Conservation (phyloP, 495 filamentous ascomycete genomes). For the Lasiosphaeria hispida region DNA sequence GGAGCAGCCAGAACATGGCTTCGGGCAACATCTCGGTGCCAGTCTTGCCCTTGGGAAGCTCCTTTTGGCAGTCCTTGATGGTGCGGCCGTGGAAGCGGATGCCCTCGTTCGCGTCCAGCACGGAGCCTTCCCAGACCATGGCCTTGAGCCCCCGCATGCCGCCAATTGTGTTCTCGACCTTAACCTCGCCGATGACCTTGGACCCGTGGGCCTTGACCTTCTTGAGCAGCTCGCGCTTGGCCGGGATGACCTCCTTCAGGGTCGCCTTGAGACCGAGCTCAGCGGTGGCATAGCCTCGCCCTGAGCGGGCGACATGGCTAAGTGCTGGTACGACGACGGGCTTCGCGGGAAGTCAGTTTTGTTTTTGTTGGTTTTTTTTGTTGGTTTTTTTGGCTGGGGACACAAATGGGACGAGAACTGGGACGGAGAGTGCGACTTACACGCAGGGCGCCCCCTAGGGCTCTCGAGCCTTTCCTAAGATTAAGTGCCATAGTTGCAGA, state of each 20-base stretch:
- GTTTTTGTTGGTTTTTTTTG: not conserved
- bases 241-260: constrained; percentile 78
- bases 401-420: not conserved
- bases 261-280: constrained; percentile 87
- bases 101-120: constrained; percentile 93
- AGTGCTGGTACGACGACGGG: constrained; percentile 30
- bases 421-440: constrained; percentile 37
- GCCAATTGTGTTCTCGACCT: constrained; percentile 88
- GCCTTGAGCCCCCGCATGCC: constrained; percentile 97
- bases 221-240: constrained; percentile 87
- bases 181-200: constrained; percentile 85
- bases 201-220: constrained; percentile 83
- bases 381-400: not conserved
- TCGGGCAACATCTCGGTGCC: constrained; percentile 99
- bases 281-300: constrained; percentile 62
- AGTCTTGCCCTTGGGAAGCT: constrained; percentile 87
- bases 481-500: constrained; percentile 26
- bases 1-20: constrained; percentile 98
- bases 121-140: constrained; percentile 98
- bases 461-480: constrained; percentile 26
- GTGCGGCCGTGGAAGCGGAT: constrained; percentile 97
- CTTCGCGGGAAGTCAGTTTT: constrained; percentile 15
- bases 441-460: constrained; percentile 47
- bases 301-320: constrained; percentile 23
- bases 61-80: constrained; percentile 94